phyloP scores from a whole-genome alignment of 306 rosid species.

The Cajanus cajan region DNA sequence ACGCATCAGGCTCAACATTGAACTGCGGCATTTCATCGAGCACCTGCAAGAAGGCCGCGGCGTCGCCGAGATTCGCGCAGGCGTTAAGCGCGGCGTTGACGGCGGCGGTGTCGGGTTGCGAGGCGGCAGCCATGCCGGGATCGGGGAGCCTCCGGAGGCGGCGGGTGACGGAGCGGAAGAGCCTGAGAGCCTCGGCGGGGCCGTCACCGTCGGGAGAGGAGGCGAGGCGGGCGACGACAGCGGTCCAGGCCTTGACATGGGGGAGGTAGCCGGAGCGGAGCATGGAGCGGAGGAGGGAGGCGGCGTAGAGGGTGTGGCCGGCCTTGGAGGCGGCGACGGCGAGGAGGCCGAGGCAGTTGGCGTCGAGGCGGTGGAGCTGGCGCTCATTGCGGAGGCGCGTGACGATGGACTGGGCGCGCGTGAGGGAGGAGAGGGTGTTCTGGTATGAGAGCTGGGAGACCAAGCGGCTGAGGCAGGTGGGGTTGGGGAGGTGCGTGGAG shows the following conservation, averaged over 20 bases:
- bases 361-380: conserved; percentile 91
- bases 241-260: conserved; percentile 94
- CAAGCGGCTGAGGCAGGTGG: conserved; percentile 86
- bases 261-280: conserved; percentile 97
- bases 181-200: conserved; percentile 61
- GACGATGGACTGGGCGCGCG: conserved; percentile 88
- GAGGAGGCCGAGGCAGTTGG: conserved; percentile 86
- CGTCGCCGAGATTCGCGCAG: conserved; percentile 71
- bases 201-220: conserved; percentile 52
- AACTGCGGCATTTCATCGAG: conserved; percentile 78
- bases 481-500: conserved; percentile 56
- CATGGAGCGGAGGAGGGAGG: conserved; percentile 88
- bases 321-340: conserved; percentile 75
- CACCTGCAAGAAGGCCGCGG: conserved; percentile 68
- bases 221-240: conserved; percentile 78
- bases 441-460: conserved; percentile 72
- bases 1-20: conserved; percentile 63
- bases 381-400: conserved; percentile 90
- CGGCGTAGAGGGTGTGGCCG: conserved; percentile 75
- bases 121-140: conserved; percentile 46
- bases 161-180: conserved; percentile 57
- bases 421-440: conserved; percentile 51
- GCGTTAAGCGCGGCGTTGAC: conserved; percentile 86
- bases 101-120: conserved; percentile 86
- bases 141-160: conserved; percentile 54